A percentile compares a stretch with the other conserved stretches of the same genome.
phyloP scores from a whole-genome alignment of 2,329 filamentous ascomycete genomes.

The Chaetomium olivaceum region DNA sequence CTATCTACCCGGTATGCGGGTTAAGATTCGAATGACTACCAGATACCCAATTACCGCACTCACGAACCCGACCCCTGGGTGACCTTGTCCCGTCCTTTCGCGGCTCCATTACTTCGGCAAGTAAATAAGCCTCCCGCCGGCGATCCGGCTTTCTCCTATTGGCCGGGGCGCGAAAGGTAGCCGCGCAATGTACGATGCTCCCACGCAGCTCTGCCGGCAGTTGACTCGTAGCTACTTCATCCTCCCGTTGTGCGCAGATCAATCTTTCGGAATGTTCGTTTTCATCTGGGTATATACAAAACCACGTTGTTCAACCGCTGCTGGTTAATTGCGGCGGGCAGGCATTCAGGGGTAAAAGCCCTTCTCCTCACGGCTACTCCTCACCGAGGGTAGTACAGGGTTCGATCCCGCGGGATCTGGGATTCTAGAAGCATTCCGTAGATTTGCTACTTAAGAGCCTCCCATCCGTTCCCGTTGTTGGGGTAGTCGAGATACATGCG shows the following conservation, averaged over 20 bases:
- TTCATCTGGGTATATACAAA: conserved; percentile 20
- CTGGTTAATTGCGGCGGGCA: not conserved
- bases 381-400: not conserved
- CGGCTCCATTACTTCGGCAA: not conserved
- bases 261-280: conserved; percentile 4
- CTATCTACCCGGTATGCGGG: not conserved
- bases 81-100: not conserved
- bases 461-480: not conserved
- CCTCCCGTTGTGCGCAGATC: not conserved
- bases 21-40: not conserved
- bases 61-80: not conserved
- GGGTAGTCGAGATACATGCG: not conserved
- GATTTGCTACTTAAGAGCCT: conserved; percentile 10
- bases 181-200: not conserved
- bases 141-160: not conserved
- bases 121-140: not conserved
- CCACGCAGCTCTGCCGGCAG: conserved; percentile 5
- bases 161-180: not conserved
- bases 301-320: not conserved
- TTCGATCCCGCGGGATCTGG: not conserved
- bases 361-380: conserved; percentile 18
- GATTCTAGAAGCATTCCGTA: conserved; percentile 14
- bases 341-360: conserved; percentile 12
- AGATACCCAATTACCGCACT: not conserved
- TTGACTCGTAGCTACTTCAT: not conserved